phyloP scores from a whole-genome alignment of 805 yeast species.

The Sporopachydermia lactativora region DNA sequence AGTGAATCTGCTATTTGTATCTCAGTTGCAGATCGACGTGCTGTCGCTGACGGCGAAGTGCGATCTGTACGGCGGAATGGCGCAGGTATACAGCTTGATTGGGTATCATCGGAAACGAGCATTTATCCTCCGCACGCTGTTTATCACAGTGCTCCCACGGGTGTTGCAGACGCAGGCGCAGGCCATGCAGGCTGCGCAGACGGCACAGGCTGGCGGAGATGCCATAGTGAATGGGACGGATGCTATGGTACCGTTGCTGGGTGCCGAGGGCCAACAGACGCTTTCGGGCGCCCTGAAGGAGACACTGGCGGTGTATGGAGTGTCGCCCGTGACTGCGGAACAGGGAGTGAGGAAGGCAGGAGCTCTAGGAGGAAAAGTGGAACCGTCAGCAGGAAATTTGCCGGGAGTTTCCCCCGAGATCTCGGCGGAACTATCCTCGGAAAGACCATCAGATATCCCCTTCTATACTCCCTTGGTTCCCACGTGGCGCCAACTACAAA shows the following conservation, averaged over 20 bases:
- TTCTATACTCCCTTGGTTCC: neutral
- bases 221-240: neutral
- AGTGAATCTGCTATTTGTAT: constrained; percentile 22
- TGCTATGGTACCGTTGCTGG: neutral
- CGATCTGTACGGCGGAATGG: constrained; percentile 49
- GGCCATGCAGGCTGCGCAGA: neutral
- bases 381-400: neutral
- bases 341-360: constrained; percentile 34
- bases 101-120: constrained; percentile 54
- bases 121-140: constrained; percentile 50
- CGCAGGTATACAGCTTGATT: constrained; percentile 46
- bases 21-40: constrained; percentile 28
- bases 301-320: constrained; percentile 29
- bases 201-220: neutral
- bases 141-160: constrained; percentile 36
- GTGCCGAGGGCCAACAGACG: neutral
- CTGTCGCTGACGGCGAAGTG: constrained; percentile 35
- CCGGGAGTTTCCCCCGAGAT: neutral
- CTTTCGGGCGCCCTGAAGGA: neutral
- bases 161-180: constrained; percentile 7
- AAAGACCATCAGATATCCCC: neutral
- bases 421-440: neutral
- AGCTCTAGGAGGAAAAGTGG: constrained; percentile 2
- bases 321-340: constrained; percentile 14
- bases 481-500: neutral